Conservation (phyloP, 2,329 filamentous ascomycete species). For the Fusarium metavorans region DNA sequence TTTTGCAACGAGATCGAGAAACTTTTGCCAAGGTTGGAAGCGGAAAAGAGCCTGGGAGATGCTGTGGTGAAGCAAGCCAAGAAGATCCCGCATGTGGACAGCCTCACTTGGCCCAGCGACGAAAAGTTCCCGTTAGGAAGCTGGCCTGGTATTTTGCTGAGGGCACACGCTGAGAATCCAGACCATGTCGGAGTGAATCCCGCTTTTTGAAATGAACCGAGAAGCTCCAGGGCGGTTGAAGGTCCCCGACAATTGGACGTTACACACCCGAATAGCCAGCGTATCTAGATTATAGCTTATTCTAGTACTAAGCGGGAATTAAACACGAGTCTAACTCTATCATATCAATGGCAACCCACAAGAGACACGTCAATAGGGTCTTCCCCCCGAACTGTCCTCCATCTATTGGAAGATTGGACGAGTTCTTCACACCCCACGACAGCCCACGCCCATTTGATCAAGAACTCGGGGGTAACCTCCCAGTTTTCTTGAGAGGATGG, state of each 20-base stretch:
- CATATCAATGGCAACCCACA: not conserved
- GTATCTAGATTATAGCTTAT: not conserved
- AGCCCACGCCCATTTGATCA: constrained; percentile 21
- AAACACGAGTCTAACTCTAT: not conserved
- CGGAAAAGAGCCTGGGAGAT: constrained; percentile 43
- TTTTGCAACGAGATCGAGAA: constrained; percentile 36
- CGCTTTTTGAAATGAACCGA: constrained; percentile 40
- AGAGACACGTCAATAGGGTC: not conserved
- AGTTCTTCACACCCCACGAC: constrained; percentile 12
- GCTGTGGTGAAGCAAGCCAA: constrained; percentile 46
- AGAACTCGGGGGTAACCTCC: constrained; percentile 10
- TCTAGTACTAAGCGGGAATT: not conserved
- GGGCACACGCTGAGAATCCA: constrained; percentile 47
- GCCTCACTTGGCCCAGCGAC: constrained; percentile 40
- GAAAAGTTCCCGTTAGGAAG: constrained; percentile 47
- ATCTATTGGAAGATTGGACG: constrained; percentile 4
- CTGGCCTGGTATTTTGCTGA: constrained; percentile 48
- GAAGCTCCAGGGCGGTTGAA: not conserved
- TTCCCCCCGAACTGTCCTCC: constrained; percentile 19
- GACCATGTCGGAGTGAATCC: constrained; percentile 43
- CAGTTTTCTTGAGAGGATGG: constrained; percentile 17
- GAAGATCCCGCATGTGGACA: constrained; percentile 37
- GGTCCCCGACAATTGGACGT: not conserved
- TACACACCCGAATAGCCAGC: not conserved
- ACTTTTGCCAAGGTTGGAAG: constrained; percentile 41